A percentile compares a stretch with the other conserved stretches of the same genome.
phyloP scores from a whole-genome alignment of 1,139 yeast genomes.

The Eremothecium cymbalariae region DNA sequence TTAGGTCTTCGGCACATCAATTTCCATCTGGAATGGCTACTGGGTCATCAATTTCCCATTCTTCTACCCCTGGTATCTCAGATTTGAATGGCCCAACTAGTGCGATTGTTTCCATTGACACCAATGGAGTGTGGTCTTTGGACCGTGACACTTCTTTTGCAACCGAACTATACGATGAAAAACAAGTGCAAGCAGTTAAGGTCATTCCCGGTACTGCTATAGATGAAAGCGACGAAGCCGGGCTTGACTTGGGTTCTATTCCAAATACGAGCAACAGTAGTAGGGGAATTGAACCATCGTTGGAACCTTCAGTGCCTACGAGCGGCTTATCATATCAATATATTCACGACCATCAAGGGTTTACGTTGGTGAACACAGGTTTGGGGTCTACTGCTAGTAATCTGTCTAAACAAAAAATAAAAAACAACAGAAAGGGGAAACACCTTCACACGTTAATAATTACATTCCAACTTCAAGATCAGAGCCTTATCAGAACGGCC shows the following conservation, averaged over 20 bases:
- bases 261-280: conserved; percentile 20
- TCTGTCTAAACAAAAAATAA: conserved; percentile 10
- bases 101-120: conserved; percentile 7
- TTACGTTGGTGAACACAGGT: conserved; percentile 11
- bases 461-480: too few species aligned
- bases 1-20: too few species aligned
- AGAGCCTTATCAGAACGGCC: too few species aligned
- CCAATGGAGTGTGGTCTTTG: conserved; percentile 1
- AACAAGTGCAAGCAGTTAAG: conserved; percentile 13
- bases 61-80: conserved; percentile 15
- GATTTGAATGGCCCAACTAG: conserved; percentile 9
- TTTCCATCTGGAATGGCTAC: too few species aligned
- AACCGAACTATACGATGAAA: conserved; percentile 10
- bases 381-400: conserved; percentile 10
- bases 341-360: conserved; percentile 12
- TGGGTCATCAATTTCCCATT: conserved; percentile 15
- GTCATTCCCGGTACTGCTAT: conserved; percentile 16
- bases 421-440: too few species aligned
- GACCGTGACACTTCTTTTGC: conserved; percentile 10
- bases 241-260: conserved; percentile 8
- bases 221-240: conserved; percentile 17
- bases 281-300: conserved; percentile 22
- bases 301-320: conserved; percentile 21
- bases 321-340: conserved; percentile 6
- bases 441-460: too few species aligned